phyloP scores from a whole-genome alignment of 345 rosid species.

The Eucalyptus guilfoylei region DNA sequence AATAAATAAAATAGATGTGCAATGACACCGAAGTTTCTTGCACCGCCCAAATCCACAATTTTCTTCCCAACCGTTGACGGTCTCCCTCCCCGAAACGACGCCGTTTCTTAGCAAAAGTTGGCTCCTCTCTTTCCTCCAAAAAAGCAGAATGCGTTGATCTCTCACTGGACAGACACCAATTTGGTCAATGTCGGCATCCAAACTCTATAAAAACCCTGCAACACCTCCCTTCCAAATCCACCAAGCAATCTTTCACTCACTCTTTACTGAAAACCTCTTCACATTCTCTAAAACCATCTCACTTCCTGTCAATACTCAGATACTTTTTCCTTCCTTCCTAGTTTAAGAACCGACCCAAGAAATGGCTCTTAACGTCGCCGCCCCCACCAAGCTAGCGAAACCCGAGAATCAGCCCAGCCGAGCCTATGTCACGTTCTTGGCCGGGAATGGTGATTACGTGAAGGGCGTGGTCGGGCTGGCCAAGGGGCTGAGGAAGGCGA shows the following conservation, averaged over 20 bases:
- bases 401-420: not conserved
- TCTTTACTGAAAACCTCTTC: not conserved
- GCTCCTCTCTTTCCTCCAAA: not conserved
- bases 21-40: not conserved
- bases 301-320: not conserved
- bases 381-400: not conserved
- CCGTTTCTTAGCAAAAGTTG: not conserved
- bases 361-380: not conserved
- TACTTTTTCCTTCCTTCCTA: not conserved
- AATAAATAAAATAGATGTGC: not conserved
- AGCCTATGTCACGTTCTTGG: not conserved
- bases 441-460: not conserved
- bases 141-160: not conserved
- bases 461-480: slow-evolving; percentile 12
- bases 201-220: not conserved
- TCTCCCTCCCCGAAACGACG: not conserved
- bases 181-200: not conserved
- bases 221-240: not conserved
- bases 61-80: not conserved
- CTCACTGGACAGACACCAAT: not conserved
- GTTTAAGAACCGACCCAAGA: not conserved
- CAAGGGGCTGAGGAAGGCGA: slow-evolving; percentile 28
- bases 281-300: not conserved
- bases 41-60: not conserved
- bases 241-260: not conserved